These are phyloP conservation scores for Calycina herbarum DNA, from an alignment of 2,329 filamentous ascomycete species.

Conservation along the genomic window DNA sequence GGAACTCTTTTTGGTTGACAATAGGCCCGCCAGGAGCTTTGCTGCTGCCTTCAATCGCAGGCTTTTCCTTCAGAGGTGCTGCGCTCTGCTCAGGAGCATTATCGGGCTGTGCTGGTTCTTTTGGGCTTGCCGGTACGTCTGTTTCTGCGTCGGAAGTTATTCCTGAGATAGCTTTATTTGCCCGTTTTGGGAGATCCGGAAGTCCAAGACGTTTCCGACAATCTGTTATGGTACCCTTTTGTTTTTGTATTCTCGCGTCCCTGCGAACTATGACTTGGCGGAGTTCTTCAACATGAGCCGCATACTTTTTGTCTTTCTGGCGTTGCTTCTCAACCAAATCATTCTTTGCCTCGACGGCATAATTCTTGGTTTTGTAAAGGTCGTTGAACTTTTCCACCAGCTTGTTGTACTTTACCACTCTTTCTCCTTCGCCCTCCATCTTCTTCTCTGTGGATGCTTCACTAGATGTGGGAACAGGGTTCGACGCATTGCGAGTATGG, in stretches of 20 bases:
- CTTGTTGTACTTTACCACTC: background rate
- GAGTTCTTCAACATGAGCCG: background rate
- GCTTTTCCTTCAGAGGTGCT: background rate
- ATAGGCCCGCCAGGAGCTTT: background rate
- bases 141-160: background rate
- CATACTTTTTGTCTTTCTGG: constrained; percentile 19
- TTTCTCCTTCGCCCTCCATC: constrained; percentile 12
- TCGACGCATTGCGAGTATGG: background rate
- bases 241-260: constrained; percentile 22
- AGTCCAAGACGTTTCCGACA: background rate
- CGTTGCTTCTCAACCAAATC: constrained; percentile 18
- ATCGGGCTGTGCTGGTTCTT: background rate
- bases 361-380: constrained; percentile 27
- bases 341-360: constrained; percentile 19
- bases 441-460: constrained; percentile 17
- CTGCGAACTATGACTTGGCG: constrained; percentile 19
- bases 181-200: background rate
- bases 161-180: background rate
- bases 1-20: background rate
- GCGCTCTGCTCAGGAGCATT: background rate
- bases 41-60: background rate
- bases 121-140: background rate
- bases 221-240: constrained; percentile 20
- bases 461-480: constrained; percentile 11
- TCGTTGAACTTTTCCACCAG: constrained; percentile 18